Base-by-base conservation (phyloP, 768 basidiomycete genomes). In the Mycena albidolilacea region DNA sequence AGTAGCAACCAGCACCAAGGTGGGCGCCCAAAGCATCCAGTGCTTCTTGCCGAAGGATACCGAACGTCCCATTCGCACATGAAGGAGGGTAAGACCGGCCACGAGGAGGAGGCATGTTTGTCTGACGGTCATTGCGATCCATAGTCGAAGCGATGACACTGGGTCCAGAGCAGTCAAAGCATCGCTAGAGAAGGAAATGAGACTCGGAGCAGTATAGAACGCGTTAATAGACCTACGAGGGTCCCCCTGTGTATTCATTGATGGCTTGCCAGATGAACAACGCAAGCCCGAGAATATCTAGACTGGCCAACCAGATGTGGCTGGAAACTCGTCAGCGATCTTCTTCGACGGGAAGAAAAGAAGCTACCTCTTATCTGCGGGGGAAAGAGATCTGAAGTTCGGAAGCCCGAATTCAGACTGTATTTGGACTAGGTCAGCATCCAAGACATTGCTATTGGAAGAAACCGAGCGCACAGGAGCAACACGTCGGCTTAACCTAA, bases 381-480 rank as follows among this genome's bases (percentile, higher is more conserved):
- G 83, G 48, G 93, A 91, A 72, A 95, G 86, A 17, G 88, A 88
- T 76, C 86, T 87, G 80, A 90, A 92, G 78, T 90, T 90, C 72
- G 92, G 92, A 70, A 92, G 87, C 73, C 92, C 91, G 80, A 93
- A 94, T 83, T 93, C 92, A 77, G 92, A 88, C 93, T 94, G 80
- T 43, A 17, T 61, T n/a, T 55, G 80, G 76, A 80, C 72, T 50
- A 71, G 76, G 72, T 74, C 63, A 73, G 79, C 52, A 35, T 78
- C 68, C 65, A 76, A 7, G 72, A 60, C 76, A 67, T 71, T 61
- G 63, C 72, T 9, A 46, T n/a, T 7, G 63, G 70, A 55, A 69
- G 71, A 64, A 12, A 69, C 75, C 21, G 59, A 85, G 64, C 90
- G 72, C 78, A 94, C 93, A 64, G 93, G 92, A 80, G 90, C 87